Conservation (phyloP, 1,284 basidiomycete species). For the Coriolopsis trogii region DNA sequence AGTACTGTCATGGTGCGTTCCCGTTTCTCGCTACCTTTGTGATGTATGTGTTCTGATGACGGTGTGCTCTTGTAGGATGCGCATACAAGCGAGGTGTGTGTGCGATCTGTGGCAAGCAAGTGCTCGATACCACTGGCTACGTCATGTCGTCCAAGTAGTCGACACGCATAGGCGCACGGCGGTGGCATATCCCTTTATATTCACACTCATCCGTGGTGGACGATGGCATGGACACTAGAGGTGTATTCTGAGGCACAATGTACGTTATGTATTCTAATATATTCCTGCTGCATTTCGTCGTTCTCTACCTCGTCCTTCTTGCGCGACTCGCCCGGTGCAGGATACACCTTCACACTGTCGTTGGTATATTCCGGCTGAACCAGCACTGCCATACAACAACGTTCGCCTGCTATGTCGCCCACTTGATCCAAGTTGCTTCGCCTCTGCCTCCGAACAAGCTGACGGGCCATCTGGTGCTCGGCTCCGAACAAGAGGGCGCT, state of each 20-base stretch:
- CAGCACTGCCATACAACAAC: too few relatives aligned
- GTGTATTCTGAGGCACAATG: conserved; percentile 18
- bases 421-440: too few relatives aligned
- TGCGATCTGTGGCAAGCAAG: conserved; percentile 82
- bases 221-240: conserved; percentile 18
- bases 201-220: too few relatives aligned
- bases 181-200: not conserved
- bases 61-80: conserved; percentile 54
- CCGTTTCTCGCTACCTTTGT: not conserved
- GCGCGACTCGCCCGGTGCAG: too few relatives aligned
- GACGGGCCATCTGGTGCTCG: too few relatives aligned
- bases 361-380: too few relatives aligned
- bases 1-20: conserved; percentile 78
- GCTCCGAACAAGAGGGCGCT: too few relatives aligned
- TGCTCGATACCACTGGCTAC: conserved; percentile 80
- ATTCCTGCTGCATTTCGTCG: not conserved
- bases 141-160: conserved; percentile 78
- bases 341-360: too few relatives aligned
- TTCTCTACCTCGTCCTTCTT: too few relatives aligned
- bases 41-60: not conserved
- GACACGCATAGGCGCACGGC: not conserved
- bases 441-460: too few relatives aligned
- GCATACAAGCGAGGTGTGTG: conserved; percentile 85
- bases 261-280: conserved; percentile 23
- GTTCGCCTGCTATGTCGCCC: too few relatives aligned